These are phyloP conservation scores for Dactylellina leptospora DNA, from an alignment of 2,329 filamentous ascomycete species.

Conservation along the genomic window DNA sequence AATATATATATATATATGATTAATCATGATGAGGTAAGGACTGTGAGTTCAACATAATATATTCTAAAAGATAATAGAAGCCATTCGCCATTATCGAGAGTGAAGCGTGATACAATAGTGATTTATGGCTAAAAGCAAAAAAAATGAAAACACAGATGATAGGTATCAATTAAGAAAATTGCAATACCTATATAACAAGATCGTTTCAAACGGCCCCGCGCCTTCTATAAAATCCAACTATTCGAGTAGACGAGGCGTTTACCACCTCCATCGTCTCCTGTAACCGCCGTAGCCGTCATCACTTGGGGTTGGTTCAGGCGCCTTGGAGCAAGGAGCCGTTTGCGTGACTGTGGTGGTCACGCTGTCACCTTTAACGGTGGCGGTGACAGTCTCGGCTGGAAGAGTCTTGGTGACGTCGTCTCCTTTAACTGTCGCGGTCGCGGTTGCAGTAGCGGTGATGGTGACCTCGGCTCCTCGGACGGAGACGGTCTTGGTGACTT, in stretches of 20 bases:
- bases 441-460: neutral
- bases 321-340: neutral
- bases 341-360: too few relatives aligned
- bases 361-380: neutral
- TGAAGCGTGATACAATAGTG: too few relatives aligned
- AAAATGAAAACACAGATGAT: too few relatives aligned
- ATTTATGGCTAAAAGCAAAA: too few relatives aligned
- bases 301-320: neutral
- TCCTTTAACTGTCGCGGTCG: neutral
- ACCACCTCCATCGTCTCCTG: neutral
- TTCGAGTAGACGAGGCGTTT: too few relatives aligned
- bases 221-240: too few relatives aligned
- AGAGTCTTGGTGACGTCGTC: neutral
- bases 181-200: too few relatives aligned
- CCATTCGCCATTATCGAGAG: neutral
- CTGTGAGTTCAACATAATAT: neutral
- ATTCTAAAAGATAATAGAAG: too few relatives aligned
- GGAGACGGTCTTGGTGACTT: slow-evolving; percentile 1
- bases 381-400: neutral
- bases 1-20: neutral
- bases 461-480: neutral
- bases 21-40: neutral
- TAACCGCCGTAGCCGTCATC: slow-evolving; percentile 14
- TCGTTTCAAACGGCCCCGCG: too few relatives aligned
- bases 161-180: too few relatives aligned